A percentile compares a stretch with the other conserved stretches of the same genome.
These are phyloP conservation scores for Fulvia fulva DNA, from an alignment of 2,329 filamentous ascomycete genomes.

Conservation along the genomic window DNA sequence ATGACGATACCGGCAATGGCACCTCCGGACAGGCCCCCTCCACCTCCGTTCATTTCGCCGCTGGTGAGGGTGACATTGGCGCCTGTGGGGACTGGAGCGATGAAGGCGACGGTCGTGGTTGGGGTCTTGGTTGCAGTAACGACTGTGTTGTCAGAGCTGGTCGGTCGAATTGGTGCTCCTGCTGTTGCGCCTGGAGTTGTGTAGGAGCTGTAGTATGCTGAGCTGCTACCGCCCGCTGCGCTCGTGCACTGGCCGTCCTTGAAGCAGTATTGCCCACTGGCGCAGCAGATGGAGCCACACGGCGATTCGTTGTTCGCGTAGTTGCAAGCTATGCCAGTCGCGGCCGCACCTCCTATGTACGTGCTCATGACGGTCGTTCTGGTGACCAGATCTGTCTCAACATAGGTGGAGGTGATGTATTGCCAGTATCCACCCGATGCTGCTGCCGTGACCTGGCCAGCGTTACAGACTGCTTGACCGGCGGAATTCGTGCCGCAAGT, in stretches of 20 bases:
- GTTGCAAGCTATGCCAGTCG: slow-evolving; percentile 41
- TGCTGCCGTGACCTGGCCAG: slow-evolving; percentile 19
- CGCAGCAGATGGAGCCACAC: slow-evolving; percentile 69
- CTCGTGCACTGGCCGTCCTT: slow-evolving; percentile 55
- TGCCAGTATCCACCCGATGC: slow-evolving; percentile 43
- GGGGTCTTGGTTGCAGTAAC: slow-evolving; percentile 45
- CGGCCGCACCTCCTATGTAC: slow-evolving; percentile 33
- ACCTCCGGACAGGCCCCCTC: slow-evolving; percentile 58
- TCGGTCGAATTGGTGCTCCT: slow-evolving; percentile 49
- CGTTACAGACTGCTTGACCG: slow-evolving; percentile 47
- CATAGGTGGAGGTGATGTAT: slow-evolving; percentile 55
- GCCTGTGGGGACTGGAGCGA: slow-evolving; percentile 52
- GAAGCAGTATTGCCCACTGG: slow-evolving; percentile 64
- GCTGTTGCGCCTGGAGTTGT: slow-evolving; percentile 52
- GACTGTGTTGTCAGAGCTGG: slow-evolving; percentile 54
- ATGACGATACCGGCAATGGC: slow-evolving; percentile 80
- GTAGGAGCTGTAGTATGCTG: slow-evolving; percentile 49
- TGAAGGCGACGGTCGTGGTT: slow-evolving; percentile 48
- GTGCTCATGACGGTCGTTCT: slow-evolving; percentile 53
- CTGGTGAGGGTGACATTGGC: slow-evolving; percentile 42
- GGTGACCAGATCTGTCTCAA: slow-evolving; percentile 51
- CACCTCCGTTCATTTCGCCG: slow-evolving; percentile 24
- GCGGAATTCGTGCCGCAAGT: slow-evolving; percentile 49
- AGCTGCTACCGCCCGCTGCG: slow-evolving; percentile 46
- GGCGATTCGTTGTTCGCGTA: slow-evolving; percentile 49